A percentile compares a stretch with the other conserved stretches of the same genome.
Conservation (phyloP, 345 rosid species). For the Reutealis trisperma region DNA sequence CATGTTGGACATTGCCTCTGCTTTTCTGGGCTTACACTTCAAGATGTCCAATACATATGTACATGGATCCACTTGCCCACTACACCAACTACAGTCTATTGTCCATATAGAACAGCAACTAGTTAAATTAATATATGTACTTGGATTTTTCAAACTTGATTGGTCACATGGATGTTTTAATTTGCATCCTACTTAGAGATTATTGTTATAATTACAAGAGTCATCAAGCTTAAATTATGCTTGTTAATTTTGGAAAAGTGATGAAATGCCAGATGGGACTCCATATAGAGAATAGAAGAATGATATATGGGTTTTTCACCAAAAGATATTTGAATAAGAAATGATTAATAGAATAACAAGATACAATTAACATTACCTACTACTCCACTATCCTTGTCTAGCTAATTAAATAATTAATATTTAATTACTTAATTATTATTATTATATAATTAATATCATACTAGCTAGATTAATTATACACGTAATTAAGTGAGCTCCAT, state of each 20-base stretch:
- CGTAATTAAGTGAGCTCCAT: constrained; percentile 9
- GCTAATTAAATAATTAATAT: background rate
- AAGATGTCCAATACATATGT: background rate
- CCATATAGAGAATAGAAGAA: constrained; percentile 9
- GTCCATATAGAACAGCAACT: background rate
- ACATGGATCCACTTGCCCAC: background rate
- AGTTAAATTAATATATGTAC: no score
- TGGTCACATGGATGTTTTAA: constrained; percentile 5
- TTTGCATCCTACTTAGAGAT: background rate
- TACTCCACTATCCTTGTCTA: constrained; percentile 33
- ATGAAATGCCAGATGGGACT: constrained; percentile 24
- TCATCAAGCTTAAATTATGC: background rate
- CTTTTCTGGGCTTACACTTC: constrained; percentile 5
- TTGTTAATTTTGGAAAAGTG: background rate
- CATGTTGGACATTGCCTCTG: background rate
- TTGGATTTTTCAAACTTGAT: no score
- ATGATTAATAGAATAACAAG: background rate
- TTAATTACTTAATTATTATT: no score
- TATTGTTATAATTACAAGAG: background rate
- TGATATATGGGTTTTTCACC: background rate
- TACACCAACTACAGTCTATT: background rate
- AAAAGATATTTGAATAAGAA: no score
- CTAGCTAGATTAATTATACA: background rate
- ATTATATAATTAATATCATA: no score
- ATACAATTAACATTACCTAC: constrained; percentile 26